Conservation (phyloP, 2,329 filamentous ascomycete species). For the Thielaviopsis ethacetica region DNA sequence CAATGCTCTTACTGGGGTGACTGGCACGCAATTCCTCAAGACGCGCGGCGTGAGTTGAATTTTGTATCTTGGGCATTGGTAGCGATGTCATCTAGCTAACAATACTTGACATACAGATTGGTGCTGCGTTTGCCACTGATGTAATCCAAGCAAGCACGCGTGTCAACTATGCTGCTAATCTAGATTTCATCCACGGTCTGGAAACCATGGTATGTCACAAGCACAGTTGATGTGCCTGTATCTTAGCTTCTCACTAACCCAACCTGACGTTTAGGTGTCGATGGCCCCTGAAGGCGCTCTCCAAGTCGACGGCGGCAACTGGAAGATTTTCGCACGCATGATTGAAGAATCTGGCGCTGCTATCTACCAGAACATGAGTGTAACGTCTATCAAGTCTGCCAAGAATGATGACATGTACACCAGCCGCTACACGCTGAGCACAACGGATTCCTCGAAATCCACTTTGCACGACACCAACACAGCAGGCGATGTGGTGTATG, state of each 20-base stretch:
- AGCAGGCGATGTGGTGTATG: constrained; percentile 32
- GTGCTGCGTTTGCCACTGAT: constrained; percentile 52
- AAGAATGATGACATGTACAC: constrained; percentile 26
- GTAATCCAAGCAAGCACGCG: constrained; percentile 81
- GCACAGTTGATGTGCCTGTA: background rate
- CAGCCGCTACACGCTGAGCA: background rate
- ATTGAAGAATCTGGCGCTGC: constrained; percentile 44
- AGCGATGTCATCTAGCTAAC: no score
- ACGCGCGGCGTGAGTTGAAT: constrained; percentile 35
- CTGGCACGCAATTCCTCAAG: constrained; percentile 57
- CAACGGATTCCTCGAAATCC: no score
- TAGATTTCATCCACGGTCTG: constrained; percentile 72
- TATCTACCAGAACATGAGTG: constrained; percentile 49
- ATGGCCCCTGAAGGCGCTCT: constrained; percentile 79
- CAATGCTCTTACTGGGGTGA: constrained; percentile 45
- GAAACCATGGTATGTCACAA: constrained; percentile 51
- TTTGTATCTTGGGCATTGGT: background rate
- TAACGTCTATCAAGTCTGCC: constrained; percentile 35
- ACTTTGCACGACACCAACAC: no score
- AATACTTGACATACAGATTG: constrained; percentile 28
- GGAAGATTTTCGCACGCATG: constrained; percentile 84
- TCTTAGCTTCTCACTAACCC: background rate
- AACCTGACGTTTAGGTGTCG: constrained; percentile 38
- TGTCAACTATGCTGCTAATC: constrained; percentile 87
- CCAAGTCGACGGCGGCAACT: constrained; percentile 71